These are phyloP conservation scores for Sporobolus alterniflorus DNA, from an alignment of 202 grass and related monocot genomes.

Conservation along the genomic window DNA sequence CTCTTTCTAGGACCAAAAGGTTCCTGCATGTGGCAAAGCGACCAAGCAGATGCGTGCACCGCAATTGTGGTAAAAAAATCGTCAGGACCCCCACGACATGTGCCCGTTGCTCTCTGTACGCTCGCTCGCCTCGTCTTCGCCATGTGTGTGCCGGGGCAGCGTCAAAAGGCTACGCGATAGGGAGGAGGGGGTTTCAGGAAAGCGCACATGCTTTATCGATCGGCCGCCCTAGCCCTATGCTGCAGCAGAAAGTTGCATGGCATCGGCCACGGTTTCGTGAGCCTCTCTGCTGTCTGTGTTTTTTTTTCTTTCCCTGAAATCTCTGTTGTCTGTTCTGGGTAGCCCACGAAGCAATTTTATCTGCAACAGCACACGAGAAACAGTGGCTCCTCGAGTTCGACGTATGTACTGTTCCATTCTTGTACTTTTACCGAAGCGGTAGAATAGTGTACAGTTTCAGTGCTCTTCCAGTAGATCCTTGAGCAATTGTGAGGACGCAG, in stretches of 20 bases:
- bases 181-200: slow-evolving; percentile 28
- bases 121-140: not conserved
- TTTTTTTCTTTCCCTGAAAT: too few species aligned
- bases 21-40: not conserved
- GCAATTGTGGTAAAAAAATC: not conserved
- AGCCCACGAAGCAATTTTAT: not conserved
- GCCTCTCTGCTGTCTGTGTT: not conserved
- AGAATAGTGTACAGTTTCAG: too few species aligned
- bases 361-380: not conserved
- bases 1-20: slow-evolving; percentile 28
- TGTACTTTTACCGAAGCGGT: too few species aligned
- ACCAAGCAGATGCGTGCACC: slow-evolving; percentile 15
- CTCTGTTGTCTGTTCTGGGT: not conserved
- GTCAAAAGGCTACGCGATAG: slow-evolving; percentile 31
- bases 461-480: not conserved
- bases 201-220: slow-evolving; percentile 19
- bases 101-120: not conserved
- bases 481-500: not conserved
- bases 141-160: not conserved
- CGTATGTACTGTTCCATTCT: not conserved
- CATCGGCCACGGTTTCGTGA: not conserved
- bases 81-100: not conserved
- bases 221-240: not conserved
- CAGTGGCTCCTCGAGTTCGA: not conserved
- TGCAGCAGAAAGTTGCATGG: not conserved